These are phyloP conservation scores for Volvariella surrecta DNA, from an alignment of 1,284 basidiomycete species.

Conservation along the genomic window DNA sequence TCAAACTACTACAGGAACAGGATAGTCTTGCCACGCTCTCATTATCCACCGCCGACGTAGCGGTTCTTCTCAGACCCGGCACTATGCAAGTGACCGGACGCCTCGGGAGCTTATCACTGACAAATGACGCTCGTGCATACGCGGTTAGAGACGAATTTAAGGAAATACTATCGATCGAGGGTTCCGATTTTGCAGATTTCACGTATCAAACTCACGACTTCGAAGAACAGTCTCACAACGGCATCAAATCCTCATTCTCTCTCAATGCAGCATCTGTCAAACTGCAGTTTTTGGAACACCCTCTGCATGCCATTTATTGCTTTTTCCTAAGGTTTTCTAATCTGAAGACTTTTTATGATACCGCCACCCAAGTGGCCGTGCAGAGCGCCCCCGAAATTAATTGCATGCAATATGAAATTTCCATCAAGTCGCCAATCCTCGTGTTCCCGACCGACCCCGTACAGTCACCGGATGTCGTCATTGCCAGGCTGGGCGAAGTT, in stretches of 20 bases:
- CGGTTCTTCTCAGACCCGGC: slow-evolving; percentile 67
- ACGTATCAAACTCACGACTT: slow-evolving; percentile 92
- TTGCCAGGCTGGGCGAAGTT: slow-evolving; percentile 87
- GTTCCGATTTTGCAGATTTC: slow-evolving; percentile 93
- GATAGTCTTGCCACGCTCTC: slow-evolving; percentile 79
- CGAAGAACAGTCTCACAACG: slow-evolving; percentile 38
- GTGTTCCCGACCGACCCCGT: slow-evolving; percentile 76
- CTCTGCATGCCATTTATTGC: slow-evolving; percentile 78
- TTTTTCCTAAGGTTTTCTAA: slow-evolving; percentile 87
- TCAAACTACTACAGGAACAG: slow-evolving; percentile 78
- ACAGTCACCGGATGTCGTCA: slow-evolving; percentile 60
- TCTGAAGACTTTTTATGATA: slow-evolving; percentile 91
- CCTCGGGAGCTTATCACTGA: slow-evolving; percentile 80
- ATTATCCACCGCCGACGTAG: slow-evolving; percentile 87
- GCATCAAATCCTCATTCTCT: slow-evolving; percentile 83
- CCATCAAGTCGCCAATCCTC: slow-evolving; percentile 90
- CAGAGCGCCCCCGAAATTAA: slow-evolving; percentile 87
- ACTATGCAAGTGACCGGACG: slow-evolving; percentile 80
- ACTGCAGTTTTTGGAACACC: slow-evolving; percentile 83
- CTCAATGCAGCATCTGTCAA: slow-evolving; percentile 90
- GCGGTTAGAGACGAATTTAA: slow-evolving; percentile 68
- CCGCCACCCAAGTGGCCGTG: slow-evolving; percentile 89
- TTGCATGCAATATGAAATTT: slow-evolving; percentile 87
- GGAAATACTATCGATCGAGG: slow-evolving; percentile 90
- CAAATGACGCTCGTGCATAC: slow-evolving; percentile 63